Evolutionary conservation across 352 stramenopile genomes (phyloP), one percentile per base, ranked within the genome.

Genomic region (Pythium guiyangense): DNA sequence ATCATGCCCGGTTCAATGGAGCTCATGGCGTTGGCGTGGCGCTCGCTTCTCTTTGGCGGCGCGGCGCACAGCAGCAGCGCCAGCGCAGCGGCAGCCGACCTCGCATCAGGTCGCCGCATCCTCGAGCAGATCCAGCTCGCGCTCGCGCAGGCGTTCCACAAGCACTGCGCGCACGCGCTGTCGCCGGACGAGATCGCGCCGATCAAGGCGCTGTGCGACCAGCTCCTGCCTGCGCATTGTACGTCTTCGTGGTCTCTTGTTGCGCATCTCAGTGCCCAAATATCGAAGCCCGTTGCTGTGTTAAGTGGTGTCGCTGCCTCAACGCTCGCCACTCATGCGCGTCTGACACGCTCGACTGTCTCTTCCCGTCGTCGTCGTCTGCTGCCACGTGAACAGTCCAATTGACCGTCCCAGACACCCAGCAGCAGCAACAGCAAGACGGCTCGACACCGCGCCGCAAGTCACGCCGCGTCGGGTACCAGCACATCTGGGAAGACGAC

Each of bases 401-500:
- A 22, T 55, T 92, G 15, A 76, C 70, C 20, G 65, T 88, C 9
- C 77, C 79, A 11, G 55, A 70, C 15, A 29, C 57, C 15, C 61
- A 46, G 20, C n/a, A 20, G 20, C n/a, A 20, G 45, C 26, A 48
- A 52, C 34, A 35, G 49, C 15, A 37, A 37, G 31, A 12, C 31
- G 31, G 6, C 3, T 37, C 5, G 52, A 57, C 22, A 29, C 26
- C 53, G 39, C 34, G 26, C 29, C 59, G 5, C 35, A 67, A 49
- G 29, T 5, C 52, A 34, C 45, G 40, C 35, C 66, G 58, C 40
- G 81, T 92, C 48, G 64, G 70, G 31, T 94, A 94, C 63, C 61
- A 90, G 50, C 81, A 94, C 64, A 77, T 94, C n/a, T 92, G 81
- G 50, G 84, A 92, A 58, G 78, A 92, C 52, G 64, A 86, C 26